These are phyloP conservation scores for Stylosanthes scabra DNA, from an alignment of 331 rosid genomes.

Conservation along the genomic window DNA sequence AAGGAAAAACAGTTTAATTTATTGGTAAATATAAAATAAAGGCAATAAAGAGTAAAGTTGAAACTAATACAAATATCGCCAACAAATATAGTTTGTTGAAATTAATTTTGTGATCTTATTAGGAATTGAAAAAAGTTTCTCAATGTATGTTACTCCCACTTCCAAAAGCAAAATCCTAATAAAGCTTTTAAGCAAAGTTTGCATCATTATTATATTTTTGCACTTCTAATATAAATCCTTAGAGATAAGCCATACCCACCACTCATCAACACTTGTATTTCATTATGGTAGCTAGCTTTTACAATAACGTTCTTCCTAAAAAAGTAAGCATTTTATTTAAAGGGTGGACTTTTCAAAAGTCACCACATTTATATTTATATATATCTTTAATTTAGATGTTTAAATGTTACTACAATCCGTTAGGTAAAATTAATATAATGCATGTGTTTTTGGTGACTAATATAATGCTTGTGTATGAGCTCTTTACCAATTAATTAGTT, in stretches of 20 bases:
- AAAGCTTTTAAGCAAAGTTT: conserved; percentile 71
- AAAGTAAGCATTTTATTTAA: conserved; percentile 15
- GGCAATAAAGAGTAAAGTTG: not conserved
- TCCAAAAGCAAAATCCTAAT: conserved; percentile 25
- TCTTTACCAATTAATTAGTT: not conserved
- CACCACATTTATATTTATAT: not conserved
- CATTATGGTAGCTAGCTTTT: too few relatives aligned
- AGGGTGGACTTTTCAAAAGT: not conserved
- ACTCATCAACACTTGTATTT: not conserved
- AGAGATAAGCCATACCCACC: not conserved
- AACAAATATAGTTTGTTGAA: conserved; percentile 34
- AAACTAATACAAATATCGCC: conserved; percentile 11
- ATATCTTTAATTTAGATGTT: not conserved
- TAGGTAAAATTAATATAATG: not conserved
- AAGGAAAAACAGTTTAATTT: too few relatives aligned
- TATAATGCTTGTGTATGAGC: too few relatives aligned
- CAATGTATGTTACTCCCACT: conserved; percentile 29
- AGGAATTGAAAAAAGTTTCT: conserved; percentile 21
- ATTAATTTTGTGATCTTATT: conserved; percentile 21
- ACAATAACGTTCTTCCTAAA: too few relatives aligned
- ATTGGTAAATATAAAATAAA: too few relatives aligned
- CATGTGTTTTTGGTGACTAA: too few relatives aligned
- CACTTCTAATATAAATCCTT: conserved; percentile 3
- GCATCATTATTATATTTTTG: conserved; percentile 47
- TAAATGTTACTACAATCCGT: not conserved